Percentiles rank a stretch among this genome's conserved stretches.
phyloP scores from a whole-genome alignment of 352 stramenopile species.

The Phytophthora litchii region DNA sequence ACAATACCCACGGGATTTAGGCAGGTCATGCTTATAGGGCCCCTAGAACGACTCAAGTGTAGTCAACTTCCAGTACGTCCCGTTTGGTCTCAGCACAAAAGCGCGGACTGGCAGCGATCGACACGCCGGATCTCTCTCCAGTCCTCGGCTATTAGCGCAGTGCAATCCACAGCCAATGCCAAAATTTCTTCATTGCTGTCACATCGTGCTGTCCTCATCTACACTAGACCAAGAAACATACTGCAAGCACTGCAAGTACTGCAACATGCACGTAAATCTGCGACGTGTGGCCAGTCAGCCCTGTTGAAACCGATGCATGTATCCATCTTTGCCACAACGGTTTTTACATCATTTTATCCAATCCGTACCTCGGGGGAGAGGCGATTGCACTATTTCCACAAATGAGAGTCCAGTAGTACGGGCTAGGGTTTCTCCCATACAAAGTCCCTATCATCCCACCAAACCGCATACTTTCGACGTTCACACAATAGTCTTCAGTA shows the following conservation, averaged over 20 bases:
- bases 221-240: neutral
- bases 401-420: slow-evolving; percentile 1
- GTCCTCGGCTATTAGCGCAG: no score
- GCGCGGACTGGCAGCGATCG: slow-evolving; percentile 14
- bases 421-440: slow-evolving; percentile 5
- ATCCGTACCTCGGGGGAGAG: slow-evolving; percentile 8
- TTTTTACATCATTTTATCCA: neutral
- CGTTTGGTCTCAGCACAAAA: slow-evolving; percentile 23
- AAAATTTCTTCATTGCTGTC: neutral
- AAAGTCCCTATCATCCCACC: neutral
- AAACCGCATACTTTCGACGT: slow-evolving; percentile 26
- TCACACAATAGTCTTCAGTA: slow-evolving; percentile 15
- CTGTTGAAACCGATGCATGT: neutral
- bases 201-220: neutral
- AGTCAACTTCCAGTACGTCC: neutral
- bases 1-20: slow-evolving; percentile 1
- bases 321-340: neutral
- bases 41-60: neutral
- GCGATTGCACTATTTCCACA: slow-evolving; percentile 4
- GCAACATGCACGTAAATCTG: slow-evolving; percentile 2
- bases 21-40: neutral
- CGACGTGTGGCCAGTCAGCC: slow-evolving; percentile 14
- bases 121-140: slow-evolving; percentile 28
- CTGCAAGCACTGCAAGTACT: neutral
- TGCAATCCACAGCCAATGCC: no score